Conservation (phyloP, 768 basidiomycete genomes). For the Porphyrellus cyaneotinctus region DNA sequence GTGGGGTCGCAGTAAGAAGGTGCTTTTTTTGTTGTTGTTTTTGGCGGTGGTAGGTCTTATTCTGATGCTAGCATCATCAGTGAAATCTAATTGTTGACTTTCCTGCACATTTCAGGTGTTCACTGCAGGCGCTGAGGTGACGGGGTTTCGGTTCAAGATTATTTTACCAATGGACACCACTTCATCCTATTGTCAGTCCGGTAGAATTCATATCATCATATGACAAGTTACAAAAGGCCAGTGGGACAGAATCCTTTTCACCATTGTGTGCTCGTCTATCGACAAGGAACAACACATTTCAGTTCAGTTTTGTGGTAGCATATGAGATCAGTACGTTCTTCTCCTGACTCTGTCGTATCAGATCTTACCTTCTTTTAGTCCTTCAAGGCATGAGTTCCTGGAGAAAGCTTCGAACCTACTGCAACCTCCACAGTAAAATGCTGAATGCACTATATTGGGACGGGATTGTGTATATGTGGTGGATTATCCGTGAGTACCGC, state of each 20-base stretch:
- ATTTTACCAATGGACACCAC: constrained; percentile 15
- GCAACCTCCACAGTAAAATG: constrained; percentile 9
- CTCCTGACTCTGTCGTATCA: background rate
- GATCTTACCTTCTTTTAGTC: constrained; percentile 8
- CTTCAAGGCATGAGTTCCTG: constrained; percentile 25
- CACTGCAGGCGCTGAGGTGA: constrained; percentile 13
- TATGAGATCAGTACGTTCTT: constrained; percentile 23
- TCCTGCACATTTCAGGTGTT: constrained; percentile 8
- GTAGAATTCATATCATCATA: background rate
- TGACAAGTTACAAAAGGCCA: background rate
- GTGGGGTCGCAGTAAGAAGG: constrained; percentile 18
- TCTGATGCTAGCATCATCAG: background rate
- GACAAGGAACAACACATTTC: constrained; percentile 11
- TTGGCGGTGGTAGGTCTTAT: constrained; percentile 16
- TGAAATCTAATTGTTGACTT: background rate
- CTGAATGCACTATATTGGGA: constrained; percentile 27
- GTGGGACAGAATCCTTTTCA: constrained; percentile 15
- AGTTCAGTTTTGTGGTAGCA: constrained; percentile 16
- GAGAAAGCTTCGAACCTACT: constrained; percentile 23
- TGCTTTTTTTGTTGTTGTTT: constrained; percentile 16
- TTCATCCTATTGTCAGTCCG: constrained; percentile 21
- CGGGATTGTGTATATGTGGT: constrained; percentile 25
- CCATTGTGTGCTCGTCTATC: constrained; percentile 13
- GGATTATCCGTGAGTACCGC: constrained; percentile 15
- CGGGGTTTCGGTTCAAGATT: constrained; percentile 1